Percentiles rank a stretch among this genome's conserved stretches.
Conservation (phyloP, 306 rosid species). For the Sicyos baderoa region DNA sequence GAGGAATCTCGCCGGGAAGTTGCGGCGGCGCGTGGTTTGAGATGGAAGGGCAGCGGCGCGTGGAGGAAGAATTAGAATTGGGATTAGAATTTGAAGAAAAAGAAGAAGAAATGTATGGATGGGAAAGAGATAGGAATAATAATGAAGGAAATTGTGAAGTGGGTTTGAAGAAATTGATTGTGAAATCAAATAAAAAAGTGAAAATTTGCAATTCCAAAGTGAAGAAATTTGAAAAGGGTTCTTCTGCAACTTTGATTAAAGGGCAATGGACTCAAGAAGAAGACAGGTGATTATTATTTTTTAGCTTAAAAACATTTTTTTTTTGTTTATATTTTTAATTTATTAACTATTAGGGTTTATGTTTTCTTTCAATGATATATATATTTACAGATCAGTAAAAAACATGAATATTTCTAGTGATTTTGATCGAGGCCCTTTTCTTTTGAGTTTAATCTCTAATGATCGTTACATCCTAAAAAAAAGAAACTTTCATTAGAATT, state of each 20-base stretch:
- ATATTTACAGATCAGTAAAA: too few relatives aligned
- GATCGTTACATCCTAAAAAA: too few relatives aligned
- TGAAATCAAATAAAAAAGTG: not conserved
- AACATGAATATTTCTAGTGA: too few relatives aligned
- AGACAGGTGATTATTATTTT: conserved; percentile 49
- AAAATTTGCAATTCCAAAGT: conserved; percentile 23
- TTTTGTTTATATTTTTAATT: too few relatives aligned
- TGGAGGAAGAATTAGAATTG: not conserved
- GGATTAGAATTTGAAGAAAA: not conserved
- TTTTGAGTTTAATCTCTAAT: too few relatives aligned
- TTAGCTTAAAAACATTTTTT: too few relatives aligned
- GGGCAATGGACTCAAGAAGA: conserved; percentile 90
- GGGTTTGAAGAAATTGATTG: conserved; percentile 23
- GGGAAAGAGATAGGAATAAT: not conserved
- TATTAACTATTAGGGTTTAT: too few relatives aligned
- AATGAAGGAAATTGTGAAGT: not conserved
- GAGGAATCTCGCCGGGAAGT: not conserved
- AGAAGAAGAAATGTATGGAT: not conserved
- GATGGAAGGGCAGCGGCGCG: not conserved
- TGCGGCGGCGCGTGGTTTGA: not conserved
- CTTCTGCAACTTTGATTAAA: conserved; percentile 42
- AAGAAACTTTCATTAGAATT: not conserved
- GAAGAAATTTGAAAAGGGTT: conserved; percentile 35
- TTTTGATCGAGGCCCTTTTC: too few relatives aligned
- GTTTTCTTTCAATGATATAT: not conserved